Evolutionary conservation across 495 filamentous ascomycete species (phyloP).

Genomic region (Astrothelium macrocarpum): DNA sequence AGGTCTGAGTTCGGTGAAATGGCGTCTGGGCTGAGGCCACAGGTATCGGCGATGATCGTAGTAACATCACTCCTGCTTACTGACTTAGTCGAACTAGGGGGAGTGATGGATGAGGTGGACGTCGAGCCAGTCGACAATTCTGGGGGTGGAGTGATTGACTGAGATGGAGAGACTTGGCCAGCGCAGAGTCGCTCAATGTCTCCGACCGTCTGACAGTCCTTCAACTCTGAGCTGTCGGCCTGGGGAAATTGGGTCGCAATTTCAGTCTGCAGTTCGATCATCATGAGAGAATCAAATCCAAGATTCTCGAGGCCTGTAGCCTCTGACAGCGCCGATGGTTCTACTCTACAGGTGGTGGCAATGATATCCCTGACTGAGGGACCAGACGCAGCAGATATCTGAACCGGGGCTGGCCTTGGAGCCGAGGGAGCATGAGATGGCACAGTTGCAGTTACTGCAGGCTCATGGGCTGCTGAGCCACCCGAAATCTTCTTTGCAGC

Average conservation of each 20-base stretch:
- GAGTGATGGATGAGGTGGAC: conserved; percentile 1
- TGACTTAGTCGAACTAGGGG: background rate
- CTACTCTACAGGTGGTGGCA: conserved; percentile 1
- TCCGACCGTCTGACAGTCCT: conserved; percentile 1
- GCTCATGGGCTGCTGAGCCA: background rate
- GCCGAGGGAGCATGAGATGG: conserved; percentile 1
- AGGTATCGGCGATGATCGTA: conserved; percentile 6
- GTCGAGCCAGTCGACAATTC: background rate
- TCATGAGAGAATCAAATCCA: conserved; percentile 7
- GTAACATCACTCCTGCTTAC: background rate
- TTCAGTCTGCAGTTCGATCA: conserved; percentile 6
- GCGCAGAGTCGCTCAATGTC: conserved; percentile 4
- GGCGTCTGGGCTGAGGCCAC: conserved; percentile 3
- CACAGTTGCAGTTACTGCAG: conserved; percentile 2
- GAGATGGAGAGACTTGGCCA: conserved; percentile 1
- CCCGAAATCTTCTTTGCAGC: background rate
- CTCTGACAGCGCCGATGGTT: conserved; percentile 1
- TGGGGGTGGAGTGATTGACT: conserved; percentile 4
- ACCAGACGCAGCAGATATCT: conserved; percentile 3
- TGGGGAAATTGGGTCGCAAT: background rate
- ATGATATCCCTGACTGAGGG: conserved; percentile 2
- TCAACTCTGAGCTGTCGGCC: background rate
- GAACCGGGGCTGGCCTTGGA: background rate
- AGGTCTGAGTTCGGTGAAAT: conserved; percentile 3
- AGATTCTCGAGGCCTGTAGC: conserved; percentile 3